Percentiles rank a stretch among this genome's conserved stretches.
These are phyloP conservation scores for Ettlia oleoabundans DNA, from an alignment of 139 green algal species.

Conservation along the genomic window DNA sequence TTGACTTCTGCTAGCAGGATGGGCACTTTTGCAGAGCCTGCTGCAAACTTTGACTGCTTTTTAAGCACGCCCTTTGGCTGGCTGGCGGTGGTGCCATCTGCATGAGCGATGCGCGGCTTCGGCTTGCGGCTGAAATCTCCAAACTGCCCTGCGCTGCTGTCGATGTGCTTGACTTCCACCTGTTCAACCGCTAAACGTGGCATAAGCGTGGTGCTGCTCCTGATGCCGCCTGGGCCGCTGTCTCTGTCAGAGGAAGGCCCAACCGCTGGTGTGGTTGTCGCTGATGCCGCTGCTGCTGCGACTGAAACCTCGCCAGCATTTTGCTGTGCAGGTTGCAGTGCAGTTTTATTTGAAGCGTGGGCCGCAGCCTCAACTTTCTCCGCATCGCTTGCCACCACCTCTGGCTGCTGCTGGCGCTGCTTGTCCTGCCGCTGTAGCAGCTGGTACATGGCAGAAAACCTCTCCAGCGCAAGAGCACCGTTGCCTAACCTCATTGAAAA, in stretches of 20 bases:
- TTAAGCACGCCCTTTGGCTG: slow-evolving; percentile 35
- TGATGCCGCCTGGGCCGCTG: background rate
- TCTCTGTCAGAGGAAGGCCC: background rate
- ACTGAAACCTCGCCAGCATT: no score
- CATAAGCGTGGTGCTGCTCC: background rate
- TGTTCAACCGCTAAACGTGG: slow-evolving; percentile 24
- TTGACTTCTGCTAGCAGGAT: slow-evolving; percentile 48
- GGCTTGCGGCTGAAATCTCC: slow-evolving; percentile 23
- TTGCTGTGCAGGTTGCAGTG: no score
- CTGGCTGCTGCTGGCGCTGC: background rate
- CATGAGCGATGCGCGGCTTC: background rate
- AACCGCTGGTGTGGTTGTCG: background rate
- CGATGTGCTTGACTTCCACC: slow-evolving; percentile 17
- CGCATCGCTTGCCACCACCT: background rate
- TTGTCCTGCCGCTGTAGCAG: slow-evolving; percentile 20
- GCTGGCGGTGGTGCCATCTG: background rate
- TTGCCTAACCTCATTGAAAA: slow-evolving; percentile 29
- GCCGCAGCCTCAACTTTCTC: background rate
- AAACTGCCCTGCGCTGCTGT: slow-evolving; percentile 24
- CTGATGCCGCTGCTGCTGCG: background rate
- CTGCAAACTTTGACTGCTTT: slow-evolving; percentile 36
- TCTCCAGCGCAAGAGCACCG: slow-evolving; percentile 10
- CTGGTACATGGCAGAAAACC: slow-evolving; percentile 27
- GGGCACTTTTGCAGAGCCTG: slow-evolving; percentile 37
- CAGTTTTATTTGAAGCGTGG: no score